phyloP scores from a whole-genome alignment of 345 rosid genomes.

The Eucalyptus lansdowneana region DNA sequence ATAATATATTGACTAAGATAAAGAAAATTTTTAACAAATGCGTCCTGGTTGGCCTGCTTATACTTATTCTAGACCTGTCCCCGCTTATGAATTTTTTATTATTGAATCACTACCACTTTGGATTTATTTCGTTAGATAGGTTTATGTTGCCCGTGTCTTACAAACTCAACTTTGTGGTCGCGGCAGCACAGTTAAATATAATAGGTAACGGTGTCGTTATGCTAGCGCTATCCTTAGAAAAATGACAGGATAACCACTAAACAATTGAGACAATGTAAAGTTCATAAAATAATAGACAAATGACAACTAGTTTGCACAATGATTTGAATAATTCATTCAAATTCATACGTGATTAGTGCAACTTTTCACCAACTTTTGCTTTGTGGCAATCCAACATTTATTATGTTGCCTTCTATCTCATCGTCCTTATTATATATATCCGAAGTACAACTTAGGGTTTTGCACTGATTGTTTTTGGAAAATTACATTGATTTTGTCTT shows the following conservation, averaged over 20 bases:
- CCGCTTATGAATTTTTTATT: background rate
- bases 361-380: background rate
- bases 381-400: background rate
- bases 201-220: background rate
- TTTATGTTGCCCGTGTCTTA: background rate
- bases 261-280: background rate
- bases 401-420: background rate
- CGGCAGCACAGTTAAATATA: background rate
- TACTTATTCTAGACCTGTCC: background rate
- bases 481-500: background rate
- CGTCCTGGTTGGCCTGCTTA: background rate
- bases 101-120: background rate
- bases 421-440: background rate
- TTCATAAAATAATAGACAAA: background rate
- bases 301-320: background rate
- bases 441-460: background rate
- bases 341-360: background rate
- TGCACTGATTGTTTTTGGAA: background rate
- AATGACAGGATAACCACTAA: background rate
- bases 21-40: background rate
- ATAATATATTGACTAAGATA: background rate
- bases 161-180: background rate
- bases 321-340: background rate
- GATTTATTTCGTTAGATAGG: background rate
- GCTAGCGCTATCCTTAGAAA: background rate